Conservation (phyloP, 345 rosid genomes). For the Clausena lansium region DNA sequence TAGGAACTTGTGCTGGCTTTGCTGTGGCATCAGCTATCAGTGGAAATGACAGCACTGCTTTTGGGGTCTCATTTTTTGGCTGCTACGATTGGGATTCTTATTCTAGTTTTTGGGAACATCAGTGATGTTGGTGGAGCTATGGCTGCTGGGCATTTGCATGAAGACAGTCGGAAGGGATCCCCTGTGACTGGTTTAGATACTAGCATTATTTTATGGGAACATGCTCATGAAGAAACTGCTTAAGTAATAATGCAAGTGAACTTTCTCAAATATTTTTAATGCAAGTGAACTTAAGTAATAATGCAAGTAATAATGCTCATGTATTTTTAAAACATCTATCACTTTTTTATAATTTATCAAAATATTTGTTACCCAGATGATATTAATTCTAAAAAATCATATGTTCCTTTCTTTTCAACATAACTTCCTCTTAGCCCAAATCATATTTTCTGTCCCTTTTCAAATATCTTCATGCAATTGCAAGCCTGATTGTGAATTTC, state of each 20-base stretch:
- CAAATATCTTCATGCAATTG: conserved; percentile 42
- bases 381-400: too few relatives aligned
- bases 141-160: conserved; percentile 40
- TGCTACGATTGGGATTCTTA: conserved; percentile 27
- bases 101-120: conserved; percentile 46
- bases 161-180: conserved; percentile 12
- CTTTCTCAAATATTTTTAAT: background rate
- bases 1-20: conserved; percentile 51
- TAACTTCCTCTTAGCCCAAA: conserved; percentile 8
- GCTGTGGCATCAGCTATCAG: conserved; percentile 44
- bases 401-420: too few relatives aligned
- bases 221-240: background rate
- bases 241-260: background rate
- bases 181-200: background rate
- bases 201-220: background rate
- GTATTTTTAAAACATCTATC: too few relatives aligned
- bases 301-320: too few relatives aligned
- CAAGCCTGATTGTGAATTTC: conserved; percentile 34
- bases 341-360: too few relatives aligned
- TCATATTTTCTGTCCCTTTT: conserved; percentile 38
- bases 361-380: too few relatives aligned
- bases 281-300: too few relatives aligned
- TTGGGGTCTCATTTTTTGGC: conserved; percentile 38
- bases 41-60: conserved; percentile 33
- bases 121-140: conserved; percentile 53